These are phyloP conservation scores for Metschnikowia lochheadii DNA, from an alignment of 805 yeast species.

Conservation along the genomic window DNA sequence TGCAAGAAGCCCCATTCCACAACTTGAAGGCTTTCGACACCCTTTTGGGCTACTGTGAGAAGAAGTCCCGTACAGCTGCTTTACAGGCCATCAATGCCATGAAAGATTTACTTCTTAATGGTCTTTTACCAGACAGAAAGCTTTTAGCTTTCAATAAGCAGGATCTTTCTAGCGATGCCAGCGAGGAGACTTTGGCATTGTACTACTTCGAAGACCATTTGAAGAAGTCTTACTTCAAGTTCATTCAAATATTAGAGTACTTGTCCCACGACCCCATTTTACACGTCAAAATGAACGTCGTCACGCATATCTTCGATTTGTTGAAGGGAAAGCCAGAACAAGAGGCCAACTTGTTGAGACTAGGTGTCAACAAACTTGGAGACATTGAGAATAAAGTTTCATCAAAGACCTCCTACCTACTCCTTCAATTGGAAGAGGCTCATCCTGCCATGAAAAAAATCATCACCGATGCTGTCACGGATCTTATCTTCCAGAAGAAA, in stretches of 20 bases:
- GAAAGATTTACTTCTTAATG: conserved; percentile 81
- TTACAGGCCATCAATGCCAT: conserved; percentile 85
- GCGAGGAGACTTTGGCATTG: conserved; percentile 55
- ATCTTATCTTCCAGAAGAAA: conserved; percentile 66
- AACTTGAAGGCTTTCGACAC: conserved; percentile 80
- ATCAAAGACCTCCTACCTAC: conserved; percentile 78
- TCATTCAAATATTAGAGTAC: conserved; percentile 72
- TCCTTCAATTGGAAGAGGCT: conserved; percentile 76
- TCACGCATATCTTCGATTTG: conserved; percentile 74
- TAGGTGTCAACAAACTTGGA: conserved; percentile 93
- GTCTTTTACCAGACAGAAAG: conserved; percentile 83
- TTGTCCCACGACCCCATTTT: conserved; percentile 88
- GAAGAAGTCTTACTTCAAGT: conserved; percentile 69
- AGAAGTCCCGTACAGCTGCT: conserved; percentile 91
- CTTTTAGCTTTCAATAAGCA: conserved; percentile 70
- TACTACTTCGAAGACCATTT: conserved; percentile 88
- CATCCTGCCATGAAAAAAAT: conserved; percentile 95
- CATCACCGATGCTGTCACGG: conserved; percentile 74
- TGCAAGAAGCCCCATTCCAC: conserved; percentile 94
- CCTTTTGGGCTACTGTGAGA: conserved; percentile 71
- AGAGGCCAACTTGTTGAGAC: conserved; percentile 81
- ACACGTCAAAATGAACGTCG: conserved; percentile 76
- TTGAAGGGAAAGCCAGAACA: conserved; percentile 90
- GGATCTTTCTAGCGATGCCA: conserved; percentile 46
- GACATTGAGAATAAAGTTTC: conserved; percentile 88